Base-by-base conservation (phyloP, 106 monocot genomes). In the Alisma plantagoaquatica region DNA sequence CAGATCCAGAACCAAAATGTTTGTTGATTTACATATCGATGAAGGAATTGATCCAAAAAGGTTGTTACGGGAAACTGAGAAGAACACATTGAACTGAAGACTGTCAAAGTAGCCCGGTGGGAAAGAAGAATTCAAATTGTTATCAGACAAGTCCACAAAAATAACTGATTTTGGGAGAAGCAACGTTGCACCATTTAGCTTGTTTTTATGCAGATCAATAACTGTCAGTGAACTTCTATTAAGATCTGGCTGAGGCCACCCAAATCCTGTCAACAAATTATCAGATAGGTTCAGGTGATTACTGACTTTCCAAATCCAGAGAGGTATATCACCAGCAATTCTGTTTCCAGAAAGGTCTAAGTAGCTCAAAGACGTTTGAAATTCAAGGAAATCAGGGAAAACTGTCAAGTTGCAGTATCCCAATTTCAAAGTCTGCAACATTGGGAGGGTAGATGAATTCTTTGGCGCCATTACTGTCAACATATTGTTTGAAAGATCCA, bases 191-290 rank as follows among this genome's bases (percentile, higher is more conserved):
- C 91, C 91, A 49, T 53, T 15, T 49, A 91, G 67, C 4, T 52
- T 67, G 45, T 91, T 91, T n/a, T 59, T 68, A 57, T 73, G 76
- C 41, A 91, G 64, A 68, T 91, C 84, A 33, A 91, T 63, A 19
- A 51, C 33, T 22, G 12, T 58, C 19, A 50, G 10, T 12, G 43
- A 23, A 18, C 41, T 52, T 3, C 16, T 41, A 2, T 33, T 28
- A 38, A 68, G 43, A 69, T 53, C 23, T 1, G 58, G 67, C 2
- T 49, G 63, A 26, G 68, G 43, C n/a, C 33, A 27, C 64, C 78
- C 76, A 18, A 85, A 55, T 27, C 25, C 31, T 8, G 77, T 75
- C 60, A 91, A 75, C 31, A 27, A 51, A 56, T 91, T 91, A 31
- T 21, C 10, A 17, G 91, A 81, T 30, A 91, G 77, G 51, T 91